Evolutionary conservation across 2,329 filamentous ascomycete species (phyloP).

Genomic region (Xylariaceae sp.): DNA sequence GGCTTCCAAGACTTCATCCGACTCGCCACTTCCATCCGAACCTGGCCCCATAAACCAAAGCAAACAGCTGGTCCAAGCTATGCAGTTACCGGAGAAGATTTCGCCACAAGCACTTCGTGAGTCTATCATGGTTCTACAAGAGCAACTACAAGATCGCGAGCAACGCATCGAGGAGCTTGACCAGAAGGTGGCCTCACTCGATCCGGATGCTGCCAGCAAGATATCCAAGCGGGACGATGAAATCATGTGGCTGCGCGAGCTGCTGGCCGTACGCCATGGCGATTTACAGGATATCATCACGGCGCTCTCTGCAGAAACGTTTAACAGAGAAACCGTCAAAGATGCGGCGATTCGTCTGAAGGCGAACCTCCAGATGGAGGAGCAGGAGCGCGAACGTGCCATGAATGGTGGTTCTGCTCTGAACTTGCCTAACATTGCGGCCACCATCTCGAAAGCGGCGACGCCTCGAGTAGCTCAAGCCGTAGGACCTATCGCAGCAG

Average conservation of each 20-base stretch:
- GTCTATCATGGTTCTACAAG: constrained; percentile 92
- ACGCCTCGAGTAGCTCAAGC: constrained; percentile 80
- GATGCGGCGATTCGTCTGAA: constrained; percentile 90
- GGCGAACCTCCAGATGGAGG: constrained; percentile 95
- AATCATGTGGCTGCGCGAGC: constrained; percentile 89
- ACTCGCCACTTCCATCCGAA: constrained; percentile 37
- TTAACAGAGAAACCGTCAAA: constrained; percentile 72
- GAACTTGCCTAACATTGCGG: constrained; percentile 69
- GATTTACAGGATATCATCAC: constrained; percentile 90
- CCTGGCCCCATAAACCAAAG: constrained; percentile 41
- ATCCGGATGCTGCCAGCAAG: constrained; percentile 73
- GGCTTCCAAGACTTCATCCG: constrained; percentile 35
- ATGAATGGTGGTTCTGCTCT: constrained; percentile 64
- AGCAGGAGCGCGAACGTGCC: constrained; percentile 85
- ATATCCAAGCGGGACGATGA: constrained; percentile 90
- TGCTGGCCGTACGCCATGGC: constrained; percentile 82
- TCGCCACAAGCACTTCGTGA: constrained; percentile 92
- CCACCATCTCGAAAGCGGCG: constrained; percentile 68
- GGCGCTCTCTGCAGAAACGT: constrained; percentile 67
- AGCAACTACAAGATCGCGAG: constrained; percentile 93
- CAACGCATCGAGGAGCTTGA: constrained; percentile 83
- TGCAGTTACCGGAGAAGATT: constrained; percentile 71
- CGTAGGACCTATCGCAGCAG: constrained; percentile 73
- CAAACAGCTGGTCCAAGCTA: constrained; percentile 36
- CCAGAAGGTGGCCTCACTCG: constrained; percentile 59